Evolutionary conservation across 495 filamentous ascomycete genomes (phyloP), one percentile per base, ranked within the genome.

Genomic region (Talaromyces ruber): DNA sequence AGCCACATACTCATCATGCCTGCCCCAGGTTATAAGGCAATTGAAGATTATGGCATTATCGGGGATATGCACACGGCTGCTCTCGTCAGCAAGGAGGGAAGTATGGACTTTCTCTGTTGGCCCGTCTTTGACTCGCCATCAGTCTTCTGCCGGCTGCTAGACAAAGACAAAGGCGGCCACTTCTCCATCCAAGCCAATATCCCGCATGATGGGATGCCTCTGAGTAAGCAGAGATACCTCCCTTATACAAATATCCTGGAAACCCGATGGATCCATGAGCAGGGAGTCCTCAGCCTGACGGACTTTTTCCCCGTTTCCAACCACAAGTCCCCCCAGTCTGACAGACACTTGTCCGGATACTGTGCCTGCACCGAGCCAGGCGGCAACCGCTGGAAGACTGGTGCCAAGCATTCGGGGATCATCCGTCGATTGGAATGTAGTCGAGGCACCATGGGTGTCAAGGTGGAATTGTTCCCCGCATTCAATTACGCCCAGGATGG

Each of bases 11-110:
- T 28, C 59, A 52, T 34, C 12, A 71, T 73, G 71, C 8, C 58
- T 28, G 67, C 50, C 14, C 25, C 59, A 28, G 74, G 76, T 11
- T 88, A 88, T 64, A 81, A 82, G 32, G 82, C 87, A 58, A 88
- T 91, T 62, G 88, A 89, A 66, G 80, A 89, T 67, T 91, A 91
- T 78, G 88, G 88, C 30, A 74, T 91, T 63, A 88, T 90, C 68
- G 87, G 88, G 14, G 89, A 90, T 67, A 89, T 90, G 87, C 79
- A 84, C 66, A 90, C 88, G n/a, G 88, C 85, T 73, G 87, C 88
- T 24, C 74, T 91, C 28, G 81, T 89, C 32, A 86, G 84, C 68
- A 86, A 88, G 67, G 84, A 85, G 63, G 87, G 88, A 14, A 86
- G 84, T 64, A 67, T 89, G 65, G 87, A 90, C 71, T 89, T 82